Conservation (phyloP, 805 yeast genomes). For the Torulaspora quercuum region DNA sequence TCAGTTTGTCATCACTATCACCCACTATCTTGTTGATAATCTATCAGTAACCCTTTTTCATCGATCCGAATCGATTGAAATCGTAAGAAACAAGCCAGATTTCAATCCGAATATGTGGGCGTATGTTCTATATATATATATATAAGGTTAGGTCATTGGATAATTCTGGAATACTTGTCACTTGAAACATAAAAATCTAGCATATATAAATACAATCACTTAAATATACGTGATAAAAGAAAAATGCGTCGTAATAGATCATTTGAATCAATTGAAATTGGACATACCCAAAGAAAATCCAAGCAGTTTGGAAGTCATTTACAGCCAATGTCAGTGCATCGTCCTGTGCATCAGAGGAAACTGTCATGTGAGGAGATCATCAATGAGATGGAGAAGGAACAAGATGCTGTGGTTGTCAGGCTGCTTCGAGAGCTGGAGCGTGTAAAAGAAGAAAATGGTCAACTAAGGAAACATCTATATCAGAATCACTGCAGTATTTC, state of each 20-base stretch:
- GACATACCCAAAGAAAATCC: constrained; percentile 5
- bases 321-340: constrained; percentile 13
- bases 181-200: not conserved
- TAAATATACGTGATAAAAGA: not conserved
- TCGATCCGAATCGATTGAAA: no score
- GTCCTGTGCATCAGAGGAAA: constrained; percentile 15
- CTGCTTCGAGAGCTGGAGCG: constrained; percentile 50
- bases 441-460: constrained; percentile 47
- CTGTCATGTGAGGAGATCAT: constrained; percentile 46
- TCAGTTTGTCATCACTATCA: constrained; percentile 9
- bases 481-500: constrained; percentile 1
- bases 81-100: no score
- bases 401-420: constrained; percentile 57
- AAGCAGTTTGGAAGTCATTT: constrained; percentile 12
- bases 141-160: not conserved
- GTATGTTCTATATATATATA: constrained; percentile 4
- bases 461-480: constrained; percentile 31
- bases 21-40: constrained; percentile 1
- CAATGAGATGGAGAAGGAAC: constrained; percentile 61
- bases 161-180: constrained; percentile 1
- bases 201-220: no score
- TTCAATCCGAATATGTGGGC: no score
- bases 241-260: constrained; percentile 9
- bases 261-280: constrained; percentile 6
- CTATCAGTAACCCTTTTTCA: constrained; percentile 2